phyloP scores from a whole-genome alignment of 1,284 basidiomycete genomes.

The Malassezia obtusa region DNA sequence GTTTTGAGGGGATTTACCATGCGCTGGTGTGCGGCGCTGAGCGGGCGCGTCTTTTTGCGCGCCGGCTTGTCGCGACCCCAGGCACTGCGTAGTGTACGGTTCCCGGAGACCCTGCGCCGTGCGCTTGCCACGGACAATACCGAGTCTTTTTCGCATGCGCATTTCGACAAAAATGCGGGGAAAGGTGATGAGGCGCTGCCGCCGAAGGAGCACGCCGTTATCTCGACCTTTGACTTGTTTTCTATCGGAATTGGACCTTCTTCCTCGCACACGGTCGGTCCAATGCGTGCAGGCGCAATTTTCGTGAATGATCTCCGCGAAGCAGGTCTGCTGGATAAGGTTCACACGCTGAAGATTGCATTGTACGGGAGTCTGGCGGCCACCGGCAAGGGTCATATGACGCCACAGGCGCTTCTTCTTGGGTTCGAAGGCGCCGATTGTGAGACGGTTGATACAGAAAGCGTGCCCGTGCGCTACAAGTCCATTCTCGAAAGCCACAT shows the following conservation, averaged over 20 bases:
- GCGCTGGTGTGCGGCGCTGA: background rate
- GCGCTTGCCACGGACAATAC: background rate
- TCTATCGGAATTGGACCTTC: conserved; percentile 63
- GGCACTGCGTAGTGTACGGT: too few species aligned
- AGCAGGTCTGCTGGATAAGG: conserved; percentile 63
- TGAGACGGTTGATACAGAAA: conserved; percentile 71
- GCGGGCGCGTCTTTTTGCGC: background rate
- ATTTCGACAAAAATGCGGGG: conserved; percentile 12
- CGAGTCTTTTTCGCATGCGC: conserved; percentile 18
- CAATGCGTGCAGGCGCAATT: conserved; percentile 82
- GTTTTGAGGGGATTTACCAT: too few species aligned
- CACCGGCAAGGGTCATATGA: conserved; percentile 81
- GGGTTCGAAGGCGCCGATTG: conserved; percentile 66
- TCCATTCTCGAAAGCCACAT: conserved; percentile 60
- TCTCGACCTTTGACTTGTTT: conserved; percentile 66
- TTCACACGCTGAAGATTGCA: conserved; percentile 69
- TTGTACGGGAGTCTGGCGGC: conserved; percentile 59
- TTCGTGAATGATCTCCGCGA: conserved; percentile 63
- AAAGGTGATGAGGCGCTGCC: background rate
- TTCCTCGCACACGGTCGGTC: conserved; percentile 59
- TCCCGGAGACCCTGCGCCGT: background rate
- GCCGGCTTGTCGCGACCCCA: background rate
- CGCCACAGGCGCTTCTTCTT: conserved; percentile 80
- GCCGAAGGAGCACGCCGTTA: conserved; percentile 73
- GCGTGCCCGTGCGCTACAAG: conserved; percentile 59